Base-by-base conservation (phyloP, 345 rosid genomes). In the Gossypium thurberi region DNA sequence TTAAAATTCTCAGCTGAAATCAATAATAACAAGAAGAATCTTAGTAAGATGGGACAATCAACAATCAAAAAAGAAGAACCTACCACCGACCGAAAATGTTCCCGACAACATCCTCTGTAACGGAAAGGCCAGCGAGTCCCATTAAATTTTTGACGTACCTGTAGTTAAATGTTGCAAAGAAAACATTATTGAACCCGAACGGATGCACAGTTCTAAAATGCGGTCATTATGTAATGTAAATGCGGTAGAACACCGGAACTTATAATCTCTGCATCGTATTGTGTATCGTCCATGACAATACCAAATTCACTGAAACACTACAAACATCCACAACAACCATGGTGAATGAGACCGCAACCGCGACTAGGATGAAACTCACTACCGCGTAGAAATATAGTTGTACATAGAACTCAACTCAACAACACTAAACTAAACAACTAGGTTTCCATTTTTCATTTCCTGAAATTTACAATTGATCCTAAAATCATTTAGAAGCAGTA, bases 81-180 rank as follows among this genome's bases (percentile, higher is more conserved):
- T 74, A 94, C 95, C 97, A 94, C 71, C 87, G 87, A 37, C 98
- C 91, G 74, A 90, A 94, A 76, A 94, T 92, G 84, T 94, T 92
- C 26, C 98, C 98, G 78, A 92, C 90, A 76, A 87, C 93, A 83
- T 94, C 97, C 80, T 94, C 97, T 86, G 95, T 87, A 40, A 94
- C 86, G 61, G 88, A 83, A 14, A 94, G 89, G 52, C 87, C 97
- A 78, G 95, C 71, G 10, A 87, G 87, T 76, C 82, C 85, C 97
- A 94, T 88, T 81, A 89, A 81, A 72, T 80, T 87, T 81, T 92
- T 94, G 52, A 92, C 74, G 63, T 89, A 92, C 80, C 98, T 92
- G 77, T 72, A 76, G 12, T 77, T 44, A 70, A 74, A 75, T 23
- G 26, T 20, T 23, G 20, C 15, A 42, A 17, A 18, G 17, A 53